phyloP scores from a whole-genome alignment of 1,284 basidiomycete species.

The Afroboletus lepidellus region DNA sequence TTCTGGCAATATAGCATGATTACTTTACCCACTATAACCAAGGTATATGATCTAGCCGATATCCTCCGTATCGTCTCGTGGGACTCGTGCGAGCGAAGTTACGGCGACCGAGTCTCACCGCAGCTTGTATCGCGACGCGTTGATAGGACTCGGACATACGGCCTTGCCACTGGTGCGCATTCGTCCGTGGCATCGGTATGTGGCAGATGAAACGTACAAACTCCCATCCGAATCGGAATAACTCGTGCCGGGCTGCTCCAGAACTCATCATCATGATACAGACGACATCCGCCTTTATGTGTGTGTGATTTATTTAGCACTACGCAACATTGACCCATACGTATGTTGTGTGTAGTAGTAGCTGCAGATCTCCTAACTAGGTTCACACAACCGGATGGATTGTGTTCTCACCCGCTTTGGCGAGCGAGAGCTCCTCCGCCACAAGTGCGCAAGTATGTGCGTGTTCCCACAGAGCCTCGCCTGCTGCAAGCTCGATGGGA shows the following conservation, averaged over 20 bases:
- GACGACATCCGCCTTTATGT: not conserved
- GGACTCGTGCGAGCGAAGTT: slow-evolving; percentile 3
- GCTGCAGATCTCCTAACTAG: not conserved
- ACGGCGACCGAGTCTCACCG: slow-evolving; percentile 15
- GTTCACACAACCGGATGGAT: not conserved
- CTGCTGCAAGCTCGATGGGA: slow-evolving; percentile 54
- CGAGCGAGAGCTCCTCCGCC: slow-evolving; percentile 61
- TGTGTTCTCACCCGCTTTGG: slow-evolving; percentile 31
- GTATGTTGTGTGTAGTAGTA: no score
- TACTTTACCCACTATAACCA: not conserved
- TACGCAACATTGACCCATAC: not conserved
- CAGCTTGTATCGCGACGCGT: not conserved
- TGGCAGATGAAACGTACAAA: not conserved
- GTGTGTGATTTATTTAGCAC: not conserved
- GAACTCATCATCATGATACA: no score
- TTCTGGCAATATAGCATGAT: slow-evolving; percentile 1
- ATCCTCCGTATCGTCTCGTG: slow-evolving; percentile 15
- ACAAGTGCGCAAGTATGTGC: slow-evolving; percentile 67
- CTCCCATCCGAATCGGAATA: slow-evolving; percentile 11
- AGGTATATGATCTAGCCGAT: slow-evolving; percentile 6
- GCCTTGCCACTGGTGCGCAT: not conserved
- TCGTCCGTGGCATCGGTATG: not conserved
- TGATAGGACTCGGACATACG: not conserved
- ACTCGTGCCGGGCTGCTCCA: not conserved
- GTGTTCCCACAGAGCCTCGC: slow-evolving; percentile 65